Conservation (phyloP, 1,284 basidiomycete genomes). For the Rhizoctonia solani region DNA sequence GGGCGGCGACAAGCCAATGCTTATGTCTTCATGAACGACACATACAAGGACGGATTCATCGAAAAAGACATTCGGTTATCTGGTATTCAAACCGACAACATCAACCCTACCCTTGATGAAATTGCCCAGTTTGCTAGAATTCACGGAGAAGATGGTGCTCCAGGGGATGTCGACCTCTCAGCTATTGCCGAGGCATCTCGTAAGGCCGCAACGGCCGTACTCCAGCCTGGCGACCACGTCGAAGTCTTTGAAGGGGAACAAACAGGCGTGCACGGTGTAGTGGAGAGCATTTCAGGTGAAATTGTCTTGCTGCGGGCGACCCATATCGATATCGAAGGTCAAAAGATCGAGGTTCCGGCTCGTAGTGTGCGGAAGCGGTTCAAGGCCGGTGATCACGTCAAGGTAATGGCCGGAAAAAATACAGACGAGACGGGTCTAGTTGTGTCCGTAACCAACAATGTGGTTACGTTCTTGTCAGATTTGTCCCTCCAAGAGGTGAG, state of each 20-base stretch:
- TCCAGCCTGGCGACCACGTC: conserved; percentile 97
- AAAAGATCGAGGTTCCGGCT: conserved; percentile 85
- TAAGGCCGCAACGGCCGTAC: conserved; percentile 82
- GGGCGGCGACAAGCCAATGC: conserved; percentile 54
- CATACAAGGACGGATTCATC: conserved; percentile 92
- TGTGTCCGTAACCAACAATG: conserved; percentile 86
- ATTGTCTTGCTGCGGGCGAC: conserved; percentile 83
- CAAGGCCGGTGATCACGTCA: conserved; percentile 97
- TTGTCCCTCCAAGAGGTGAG: conserved; percentile 90
- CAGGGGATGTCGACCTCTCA: conserved; percentile 70
- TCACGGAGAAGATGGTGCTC: conserved; percentile 53
- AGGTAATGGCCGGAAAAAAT: conserved; percentile 96
- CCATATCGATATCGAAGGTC: conserved; percentile 81
- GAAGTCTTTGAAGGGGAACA: conserved; percentile 98
- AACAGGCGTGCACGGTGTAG: conserved; percentile 87
- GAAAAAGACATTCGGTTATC: conserved; percentile 94
- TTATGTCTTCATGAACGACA: conserved; percentile 90
- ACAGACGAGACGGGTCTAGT: conserved; percentile 95
- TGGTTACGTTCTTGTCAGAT: conserved; percentile 97
- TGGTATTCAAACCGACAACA: conserved; percentile 81
- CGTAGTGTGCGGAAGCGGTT: conserved; percentile 92
- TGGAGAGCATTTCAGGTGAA: conserved; percentile 87
- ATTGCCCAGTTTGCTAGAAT: conserved; percentile 84
- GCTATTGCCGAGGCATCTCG: conserved; percentile 87
- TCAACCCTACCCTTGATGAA: conserved; percentile 95